Conservation (phyloP, 148 eudicot genomes). For the Fagopyrum esculentum region DNA sequence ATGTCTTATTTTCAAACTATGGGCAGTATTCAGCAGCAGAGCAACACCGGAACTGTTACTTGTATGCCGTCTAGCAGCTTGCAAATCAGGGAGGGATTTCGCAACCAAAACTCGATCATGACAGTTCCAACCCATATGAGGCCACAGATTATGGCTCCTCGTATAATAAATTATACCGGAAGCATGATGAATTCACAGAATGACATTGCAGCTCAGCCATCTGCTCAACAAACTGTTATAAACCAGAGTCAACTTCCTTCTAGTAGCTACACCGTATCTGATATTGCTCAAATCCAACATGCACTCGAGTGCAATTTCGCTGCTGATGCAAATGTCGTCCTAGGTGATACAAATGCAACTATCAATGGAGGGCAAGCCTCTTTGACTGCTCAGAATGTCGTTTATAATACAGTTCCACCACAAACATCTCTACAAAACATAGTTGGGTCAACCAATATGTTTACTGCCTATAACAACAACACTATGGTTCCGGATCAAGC, state of each 20-base stretch:
- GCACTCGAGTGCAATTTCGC: background rate
- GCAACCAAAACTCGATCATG: background rate
- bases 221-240: background rate
- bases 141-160: background rate
- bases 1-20: conserved; percentile 15
- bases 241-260: background rate
- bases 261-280: background rate
- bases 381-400: background rate
- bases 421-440: background rate
- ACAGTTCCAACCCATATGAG: background rate
- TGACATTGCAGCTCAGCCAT: background rate
- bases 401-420: background rate
- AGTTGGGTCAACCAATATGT: background rate
- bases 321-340: background rate
- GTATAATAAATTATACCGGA: background rate
- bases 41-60: conserved; percentile 10
- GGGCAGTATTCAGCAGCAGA: conserved; percentile 30
- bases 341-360: background rate
- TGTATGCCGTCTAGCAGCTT: background rate
- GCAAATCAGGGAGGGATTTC: background rate
- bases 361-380: background rate
- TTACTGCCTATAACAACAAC: background rate
- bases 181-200: background rate
- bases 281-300: background rate
- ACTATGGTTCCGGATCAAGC: conserved; percentile 22